Conservation (phyloP, 495 filamentous ascomycete genomes). For the Mytilinidion resinicola region DNA sequence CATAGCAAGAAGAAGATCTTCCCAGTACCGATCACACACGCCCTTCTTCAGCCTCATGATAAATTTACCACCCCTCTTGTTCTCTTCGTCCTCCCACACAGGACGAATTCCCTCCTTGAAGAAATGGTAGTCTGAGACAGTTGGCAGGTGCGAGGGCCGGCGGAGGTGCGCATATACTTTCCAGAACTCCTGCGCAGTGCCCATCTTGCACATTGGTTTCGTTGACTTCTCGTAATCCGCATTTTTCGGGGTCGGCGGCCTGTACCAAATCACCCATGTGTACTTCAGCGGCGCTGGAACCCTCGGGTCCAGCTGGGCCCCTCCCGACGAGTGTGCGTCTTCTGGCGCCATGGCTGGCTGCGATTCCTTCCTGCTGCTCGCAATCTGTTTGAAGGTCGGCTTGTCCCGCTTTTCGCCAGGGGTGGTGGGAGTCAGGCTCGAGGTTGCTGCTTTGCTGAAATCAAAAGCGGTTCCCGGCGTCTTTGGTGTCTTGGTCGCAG, state of each 20-base stretch:
- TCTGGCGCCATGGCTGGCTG: slow-evolving; percentile 22
- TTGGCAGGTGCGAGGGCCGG: slow-evolving; percentile 76
- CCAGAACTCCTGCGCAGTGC: slow-evolving; percentile 88
- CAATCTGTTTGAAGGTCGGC: slow-evolving; percentile 6
- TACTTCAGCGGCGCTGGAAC: slow-evolving; percentile 55
- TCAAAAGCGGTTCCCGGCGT: slow-evolving; percentile 77
- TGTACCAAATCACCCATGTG: slow-evolving; percentile 95
- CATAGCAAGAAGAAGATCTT: slow-evolving; percentile 85
- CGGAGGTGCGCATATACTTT: slow-evolving; percentile 85
- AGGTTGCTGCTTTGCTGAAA: slow-evolving; percentile 43
- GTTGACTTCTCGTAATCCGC: slow-evolving; percentile 98
- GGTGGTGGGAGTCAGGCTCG: slow-evolving; percentile 35
- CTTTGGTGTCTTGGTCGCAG: slow-evolving; percentile 75
- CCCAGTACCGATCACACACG: slow-evolving; percentile 94
- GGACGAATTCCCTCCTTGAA: slow-evolving; percentile 96
- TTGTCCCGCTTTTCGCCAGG: slow-evolving; percentile 59
- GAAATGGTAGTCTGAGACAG: slow-evolving; percentile 95
- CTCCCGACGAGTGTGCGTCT: slow-evolving; percentile 18
- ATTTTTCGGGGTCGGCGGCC: slow-evolving; percentile 89
- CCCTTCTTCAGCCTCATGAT: slow-evolving; percentile 94
- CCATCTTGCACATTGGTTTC: slow-evolving; percentile 72
- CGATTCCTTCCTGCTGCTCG: slow-evolving; percentile 20
- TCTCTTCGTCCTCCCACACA: slow-evolving; percentile 98
- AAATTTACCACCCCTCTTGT: slow-evolving; percentile 95
- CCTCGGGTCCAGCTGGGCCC: slow-evolving; percentile 12